phyloP scores from a whole-genome alignment of 2,329 filamentous ascomycete genomes.

The Colletotrichum theobromicola region DNA sequence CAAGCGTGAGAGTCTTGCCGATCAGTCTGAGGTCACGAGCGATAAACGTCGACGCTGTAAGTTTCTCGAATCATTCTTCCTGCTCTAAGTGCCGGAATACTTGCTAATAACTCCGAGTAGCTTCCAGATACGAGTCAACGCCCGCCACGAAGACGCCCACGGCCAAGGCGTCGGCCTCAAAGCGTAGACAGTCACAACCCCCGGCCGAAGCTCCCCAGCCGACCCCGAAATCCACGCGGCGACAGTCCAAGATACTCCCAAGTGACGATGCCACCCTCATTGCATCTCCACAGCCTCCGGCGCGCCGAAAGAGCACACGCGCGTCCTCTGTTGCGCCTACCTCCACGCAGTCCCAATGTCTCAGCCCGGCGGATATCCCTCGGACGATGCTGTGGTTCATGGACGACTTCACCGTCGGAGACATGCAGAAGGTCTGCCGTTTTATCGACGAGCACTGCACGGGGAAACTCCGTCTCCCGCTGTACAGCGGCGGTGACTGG shows the following conservation, averaged over 20 bases:
- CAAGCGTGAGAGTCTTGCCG: slow-evolving; percentile 7
- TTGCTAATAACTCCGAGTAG: neutral
- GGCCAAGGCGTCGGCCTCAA: neutral
- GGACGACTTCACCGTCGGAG: slow-evolving; percentile 19
- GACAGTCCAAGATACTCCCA: neutral
- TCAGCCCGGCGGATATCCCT: slow-evolving; percentile 13
- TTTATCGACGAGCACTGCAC: slow-evolving; percentile 19
- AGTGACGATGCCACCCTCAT: neutral
- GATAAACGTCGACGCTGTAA: slow-evolving; percentile 15
- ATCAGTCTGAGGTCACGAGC: neutral
- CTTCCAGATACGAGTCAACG: slow-evolving; percentile 8
- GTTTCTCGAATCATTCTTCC: neutral
- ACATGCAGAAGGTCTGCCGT: slow-evolving; percentile 20
- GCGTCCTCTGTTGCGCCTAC: neutral
- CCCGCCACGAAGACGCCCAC: neutral
- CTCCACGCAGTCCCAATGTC: neutral
- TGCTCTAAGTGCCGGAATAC: neutral
- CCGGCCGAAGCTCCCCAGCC: neutral
- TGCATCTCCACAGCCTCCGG: neutral
- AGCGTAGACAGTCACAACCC: neutral
- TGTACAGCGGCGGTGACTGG: slow-evolving; percentile 18
- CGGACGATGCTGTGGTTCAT: slow-evolving; percentile 21
- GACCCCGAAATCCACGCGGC: neutral
- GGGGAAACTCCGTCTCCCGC: slow-evolving; percentile 13
- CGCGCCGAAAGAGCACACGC: neutral